Conservation (phyloP, 2,329 filamentous ascomycete genomes). For the Cladosporium sp. region DNA sequence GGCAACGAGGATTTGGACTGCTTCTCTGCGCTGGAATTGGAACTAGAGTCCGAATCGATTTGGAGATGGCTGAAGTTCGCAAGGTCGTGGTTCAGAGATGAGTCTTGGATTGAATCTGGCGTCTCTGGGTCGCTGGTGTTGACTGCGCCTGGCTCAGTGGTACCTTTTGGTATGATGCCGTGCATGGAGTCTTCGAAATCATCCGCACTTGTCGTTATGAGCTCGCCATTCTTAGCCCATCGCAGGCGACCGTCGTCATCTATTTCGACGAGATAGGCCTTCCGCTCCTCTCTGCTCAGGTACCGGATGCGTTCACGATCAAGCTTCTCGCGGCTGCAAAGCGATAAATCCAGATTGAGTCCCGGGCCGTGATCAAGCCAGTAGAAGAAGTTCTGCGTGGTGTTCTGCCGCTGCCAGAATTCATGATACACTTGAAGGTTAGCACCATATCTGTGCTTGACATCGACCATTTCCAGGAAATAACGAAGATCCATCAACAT, state of each 20-base stretch:
- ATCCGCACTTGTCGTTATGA: conserved; percentile 71
- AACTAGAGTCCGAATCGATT: conserved; percentile 6
- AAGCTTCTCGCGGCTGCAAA: conserved; percentile 70
- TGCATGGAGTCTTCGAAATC: conserved; percentile 75
- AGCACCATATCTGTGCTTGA: conserved; percentile 81
- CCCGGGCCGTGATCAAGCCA: conserved; percentile 86
- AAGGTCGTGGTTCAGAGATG: background rate
- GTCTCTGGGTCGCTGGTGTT: conserved; percentile 19
- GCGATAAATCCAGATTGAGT: conserved; percentile 63
- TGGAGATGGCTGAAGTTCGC: conserved; percentile 7
- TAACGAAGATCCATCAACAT: conserved; percentile 83
- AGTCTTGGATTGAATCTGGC: conserved; percentile 9
- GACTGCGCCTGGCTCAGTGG: conserved; percentile 40
- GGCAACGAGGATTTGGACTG: background rate
- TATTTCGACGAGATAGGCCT: conserved; percentile 75
- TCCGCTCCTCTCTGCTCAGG: conserved; percentile 76
- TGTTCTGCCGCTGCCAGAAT: conserved; percentile 71
- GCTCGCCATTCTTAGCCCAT: conserved; percentile 79
- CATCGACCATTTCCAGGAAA: conserved; percentile 70
- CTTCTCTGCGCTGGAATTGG: conserved; percentile 15
- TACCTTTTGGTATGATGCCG: conserved; percentile 51
- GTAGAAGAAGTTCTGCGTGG: conserved; percentile 85
- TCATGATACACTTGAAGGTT: conserved; percentile 80
- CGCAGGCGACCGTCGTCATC: conserved; percentile 71
- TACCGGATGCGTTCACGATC: conserved; percentile 81